Percentiles rank a stretch among this genome's conserved stretches.
These are phyloP conservation scores for Craspedostauros australis DNA, from an alignment of 108 stramenopile species.

Conservation along the genomic window DNA sequence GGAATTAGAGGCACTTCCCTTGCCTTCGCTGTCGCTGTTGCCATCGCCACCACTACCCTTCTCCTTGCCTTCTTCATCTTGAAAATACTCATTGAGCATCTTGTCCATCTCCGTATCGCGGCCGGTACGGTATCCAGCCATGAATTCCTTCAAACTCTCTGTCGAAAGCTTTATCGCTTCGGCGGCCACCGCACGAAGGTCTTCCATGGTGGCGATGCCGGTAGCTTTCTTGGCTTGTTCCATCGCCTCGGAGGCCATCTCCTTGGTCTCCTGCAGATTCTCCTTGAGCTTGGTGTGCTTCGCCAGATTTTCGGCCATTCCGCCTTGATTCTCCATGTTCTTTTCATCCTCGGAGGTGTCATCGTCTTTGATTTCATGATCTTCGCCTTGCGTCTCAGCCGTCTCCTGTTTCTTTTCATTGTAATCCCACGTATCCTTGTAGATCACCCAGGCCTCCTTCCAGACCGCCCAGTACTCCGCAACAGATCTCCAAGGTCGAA, in stretches of 20 bases:
- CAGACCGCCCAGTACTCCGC: not conserved
- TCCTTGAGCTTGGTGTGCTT: constrained; percentile 40
- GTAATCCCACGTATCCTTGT: constrained; percentile 28
- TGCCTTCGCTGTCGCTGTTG: constrained; percentile 4
- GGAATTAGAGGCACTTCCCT: not conserved
- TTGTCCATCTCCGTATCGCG: constrained; percentile 79
- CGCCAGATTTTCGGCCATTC: constrained; percentile 16
- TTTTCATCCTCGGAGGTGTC: not conserved
- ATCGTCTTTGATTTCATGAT: constrained; percentile 10
- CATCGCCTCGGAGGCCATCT: constrained; percentile 38
- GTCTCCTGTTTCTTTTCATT: not conserved
- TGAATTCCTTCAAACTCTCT: constrained; percentile 64
- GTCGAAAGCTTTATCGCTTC: constrained; percentile 64
- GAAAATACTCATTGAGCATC: constrained; percentile 79
- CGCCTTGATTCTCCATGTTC: not conserved
- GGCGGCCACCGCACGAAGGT: constrained; percentile 43
- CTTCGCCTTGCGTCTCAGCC: not conserved
- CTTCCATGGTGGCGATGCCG: constrained; percentile 57
- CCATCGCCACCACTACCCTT: not conserved
- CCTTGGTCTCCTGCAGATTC: constrained; percentile 40
- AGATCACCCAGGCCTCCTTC: constrained; percentile 12
- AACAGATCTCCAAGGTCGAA: not conserved
- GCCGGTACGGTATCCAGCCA: constrained; percentile 80
- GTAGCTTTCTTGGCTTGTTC: constrained; percentile 48
- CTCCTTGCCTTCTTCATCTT: constrained; percentile 26